Base-by-base conservation (phyloP, 2,329 filamentous ascomycete species). In the Trichoderma sp. region DNA sequence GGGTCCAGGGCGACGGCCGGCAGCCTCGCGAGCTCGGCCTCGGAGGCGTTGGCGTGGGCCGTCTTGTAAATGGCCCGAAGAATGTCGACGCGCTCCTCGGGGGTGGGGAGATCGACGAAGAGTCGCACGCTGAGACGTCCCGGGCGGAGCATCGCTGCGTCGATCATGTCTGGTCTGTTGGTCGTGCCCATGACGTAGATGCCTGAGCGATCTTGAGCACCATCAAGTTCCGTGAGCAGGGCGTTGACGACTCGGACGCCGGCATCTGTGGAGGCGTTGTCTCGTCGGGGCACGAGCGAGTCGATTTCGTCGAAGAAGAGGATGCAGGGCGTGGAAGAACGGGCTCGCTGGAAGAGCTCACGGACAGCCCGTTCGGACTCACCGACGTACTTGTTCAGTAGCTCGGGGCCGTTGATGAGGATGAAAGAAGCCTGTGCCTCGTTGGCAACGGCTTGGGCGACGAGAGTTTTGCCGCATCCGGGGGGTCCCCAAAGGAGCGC, bases 241-340 rank as follows among this genome's bases (percentile, higher is more conserved):
- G 95, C 97, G 80, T 98, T 98, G 75, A 99, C 96, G 3, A 99
- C 93, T 39, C 96, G 90, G 1, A 93, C 91, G 61, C 92, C 93
- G 6, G 94, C 92, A 79, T 98, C 95, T 2, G 91, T 93, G 2
- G 93, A 88, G 1, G 87, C 86, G 70, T 92, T 92, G 78, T 95
- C 94, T 69, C 96, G 90, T 66, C 91, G 91, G 0, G 95, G 95
- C 0, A 96, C 95, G 3, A 99, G 85, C 1, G 96, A 95, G 81
- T 99, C 96, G 67, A 99, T 88, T 82, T 99, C 96, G 80, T 99
- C 96, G 79, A 99, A 98, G 87, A 99, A 98, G 72, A 99, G 91
- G 69, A 99, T 94, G 79, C 95, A 98, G 1, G 96, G 96, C 0
- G 94, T 88, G 8, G 92, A 95, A 1, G 92, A 92, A 66, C 95